A percentile compares a stretch with the other conserved stretches of the same genome.
These are phyloP conservation scores for Pugionium dolabratum DNA, from an alignment of 345 rosid genomes.

Conservation along the genomic window DNA sequence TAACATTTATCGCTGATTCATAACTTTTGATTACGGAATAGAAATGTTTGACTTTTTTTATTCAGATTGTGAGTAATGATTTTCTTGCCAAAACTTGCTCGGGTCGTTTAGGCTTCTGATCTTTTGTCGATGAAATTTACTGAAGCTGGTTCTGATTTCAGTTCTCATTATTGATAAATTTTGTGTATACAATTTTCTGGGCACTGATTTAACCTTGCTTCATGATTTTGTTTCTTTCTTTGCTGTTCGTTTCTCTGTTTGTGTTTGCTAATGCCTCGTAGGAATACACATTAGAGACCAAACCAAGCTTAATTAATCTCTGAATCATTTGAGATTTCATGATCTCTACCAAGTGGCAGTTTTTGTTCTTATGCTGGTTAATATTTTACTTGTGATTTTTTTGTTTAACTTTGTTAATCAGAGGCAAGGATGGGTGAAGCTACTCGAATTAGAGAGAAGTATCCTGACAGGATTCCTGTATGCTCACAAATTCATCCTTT, in stretches of 20 bases:
- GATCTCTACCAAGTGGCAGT: background rate
- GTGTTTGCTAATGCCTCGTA: background rate
- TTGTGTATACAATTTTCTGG: background rate
- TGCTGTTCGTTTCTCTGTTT: conserved; percentile 9
- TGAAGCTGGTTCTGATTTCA: background rate
- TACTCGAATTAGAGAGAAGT: conserved; percentile 77
- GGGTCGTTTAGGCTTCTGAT: background rate
- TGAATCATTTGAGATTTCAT: background rate
- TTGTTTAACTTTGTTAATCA: conserved; percentile 33
- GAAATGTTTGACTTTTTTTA: background rate
- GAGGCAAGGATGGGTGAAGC: conserved; percentile 90
- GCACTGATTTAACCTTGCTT: conserved; percentile 2
- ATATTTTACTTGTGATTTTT: background rate
- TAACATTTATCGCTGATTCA: background rate
- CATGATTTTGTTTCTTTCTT: background rate
- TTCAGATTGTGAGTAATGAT: background rate
- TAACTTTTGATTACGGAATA: too few species aligned
- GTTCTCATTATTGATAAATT: background rate
- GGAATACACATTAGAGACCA: background rate
- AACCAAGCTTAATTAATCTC: background rate
- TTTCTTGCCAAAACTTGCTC: too few species aligned
- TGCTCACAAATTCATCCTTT: conserved; percentile 9
- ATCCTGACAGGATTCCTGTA: conserved; percentile 92
- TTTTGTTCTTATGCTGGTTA: background rate
- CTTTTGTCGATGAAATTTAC: background rate